Evolutionary conservation across 2,329 filamentous ascomycete genomes (phyloP).

Genomic region (Macrophomina tecta): DNA sequence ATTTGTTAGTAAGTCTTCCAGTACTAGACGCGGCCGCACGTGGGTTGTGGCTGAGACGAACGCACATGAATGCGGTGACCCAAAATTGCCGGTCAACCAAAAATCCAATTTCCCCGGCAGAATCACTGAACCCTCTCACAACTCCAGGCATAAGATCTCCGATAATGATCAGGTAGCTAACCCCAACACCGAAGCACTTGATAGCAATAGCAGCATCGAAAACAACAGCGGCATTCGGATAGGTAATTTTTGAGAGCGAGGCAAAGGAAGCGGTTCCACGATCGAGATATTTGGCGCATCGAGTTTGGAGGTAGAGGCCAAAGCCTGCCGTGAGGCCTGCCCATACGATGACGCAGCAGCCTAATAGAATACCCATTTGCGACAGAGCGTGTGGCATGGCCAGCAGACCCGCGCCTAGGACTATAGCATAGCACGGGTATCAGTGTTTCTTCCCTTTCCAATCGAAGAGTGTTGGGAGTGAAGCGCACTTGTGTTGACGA

Average conservation of each 20-base stretch:
- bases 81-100: slow-evolving; percentile 92
- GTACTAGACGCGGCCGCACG: background rate
- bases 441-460: slow-evolving; percentile 12
- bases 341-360: slow-evolving; percentile 86
- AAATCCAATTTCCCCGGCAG: slow-evolving; percentile 67
- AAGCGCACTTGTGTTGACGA: slow-evolving; percentile 87
- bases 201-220: slow-evolving; percentile 96
- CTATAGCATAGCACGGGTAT: slow-evolving; percentile 52
- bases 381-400: slow-evolving; percentile 96
- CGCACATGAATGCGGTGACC: slow-evolving; percentile 94
- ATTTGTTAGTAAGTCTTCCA: slow-evolving; percentile 31
- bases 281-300: slow-evolving; percentile 92
- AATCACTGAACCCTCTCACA: slow-evolving; percentile 76
- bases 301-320: slow-evolving; percentile 90
- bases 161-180: slow-evolving; percentile 98
- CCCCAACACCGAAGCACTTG: slow-evolving; percentile 96
- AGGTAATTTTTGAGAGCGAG: slow-evolving; percentile 94
- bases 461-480: background rate
- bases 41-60: slow-evolving; percentile 16
- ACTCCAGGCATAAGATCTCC: slow-evolving; percentile 98
- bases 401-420: slow-evolving; percentile 91
- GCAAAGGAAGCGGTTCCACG: slow-evolving; percentile 90
- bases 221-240: slow-evolving; percentile 91
- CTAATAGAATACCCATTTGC: slow-evolving; percentile 91
- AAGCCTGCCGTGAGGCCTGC: slow-evolving; percentile 88